Conservation (phyloP, 345 rosid genomes). For the Syzygium aqueum region DNA sequence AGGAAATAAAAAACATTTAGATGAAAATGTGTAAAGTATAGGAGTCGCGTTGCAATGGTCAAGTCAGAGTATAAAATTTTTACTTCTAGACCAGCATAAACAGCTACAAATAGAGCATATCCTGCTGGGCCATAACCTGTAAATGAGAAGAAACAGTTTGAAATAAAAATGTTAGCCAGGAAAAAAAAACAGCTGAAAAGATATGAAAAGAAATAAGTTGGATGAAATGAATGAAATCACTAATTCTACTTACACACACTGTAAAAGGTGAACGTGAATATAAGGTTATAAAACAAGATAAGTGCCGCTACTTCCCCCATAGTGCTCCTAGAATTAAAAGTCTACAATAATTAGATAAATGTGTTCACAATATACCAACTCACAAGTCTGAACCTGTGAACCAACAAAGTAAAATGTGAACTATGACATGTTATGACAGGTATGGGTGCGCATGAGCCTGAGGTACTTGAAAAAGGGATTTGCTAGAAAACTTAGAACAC, state of each 20-base stretch:
- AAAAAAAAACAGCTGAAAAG: not conserved
- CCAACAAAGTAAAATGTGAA: not conserved
- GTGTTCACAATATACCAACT: not conserved
- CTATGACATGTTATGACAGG: not conserved
- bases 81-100: slow-evolving; percentile 93
- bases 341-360: not conserved
- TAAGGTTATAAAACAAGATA: not conserved
- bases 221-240: not conserved
- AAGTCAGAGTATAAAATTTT: slow-evolving; percentile 7
- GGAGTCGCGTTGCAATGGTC: not conserved
- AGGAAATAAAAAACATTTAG: not conserved
- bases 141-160: not conserved
- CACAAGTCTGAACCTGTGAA: not conserved
- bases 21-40: not conserved
- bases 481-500: not conserved
- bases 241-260: not conserved
- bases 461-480: not conserved
- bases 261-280: not conserved
- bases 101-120: slow-evolving; percentile 86
- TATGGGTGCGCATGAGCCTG: not conserved
- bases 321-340: not conserved
- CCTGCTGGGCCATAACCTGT: slow-evolving; percentile 96
- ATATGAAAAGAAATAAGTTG: not conserved
- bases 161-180: not conserved
- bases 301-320: not conserved